These are phyloP conservation scores for Irpex rosettiformis DNA, from an alignment of 1,284 basidiomycete species.

Conservation along the genomic window DNA sequence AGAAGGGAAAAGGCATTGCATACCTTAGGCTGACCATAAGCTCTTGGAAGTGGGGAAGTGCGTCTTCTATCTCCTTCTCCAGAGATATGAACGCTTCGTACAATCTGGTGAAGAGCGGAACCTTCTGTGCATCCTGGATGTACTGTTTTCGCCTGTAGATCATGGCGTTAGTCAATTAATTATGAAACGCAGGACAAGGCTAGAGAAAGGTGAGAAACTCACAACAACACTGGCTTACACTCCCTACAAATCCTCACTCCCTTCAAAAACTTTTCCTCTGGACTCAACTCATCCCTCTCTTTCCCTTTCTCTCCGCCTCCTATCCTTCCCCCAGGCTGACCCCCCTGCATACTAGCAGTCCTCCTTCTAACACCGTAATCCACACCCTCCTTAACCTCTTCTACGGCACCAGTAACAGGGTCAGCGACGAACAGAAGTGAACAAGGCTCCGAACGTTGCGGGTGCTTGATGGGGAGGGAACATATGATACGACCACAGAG, in stretches of 20 bases:
- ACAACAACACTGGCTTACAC: slow-evolving; percentile 80
- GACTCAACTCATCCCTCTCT: slow-evolving; percentile 32
- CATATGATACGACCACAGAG: slow-evolving; percentile 93
- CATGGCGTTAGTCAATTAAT: not conserved
- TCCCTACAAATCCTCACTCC: slow-evolving; percentile 82
- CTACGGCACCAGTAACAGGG: slow-evolving; percentile 67
- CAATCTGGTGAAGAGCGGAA: slow-evolving; percentile 65
- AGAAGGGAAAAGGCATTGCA: slow-evolving; percentile 15
- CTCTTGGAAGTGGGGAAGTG: slow-evolving; percentile 72
- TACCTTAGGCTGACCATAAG: slow-evolving; percentile 54
- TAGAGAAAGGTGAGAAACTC: slow-evolving; percentile 29
- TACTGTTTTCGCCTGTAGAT: slow-evolving; percentile 72
- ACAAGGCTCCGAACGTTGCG: slow-evolving; percentile 67
- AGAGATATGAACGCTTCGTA: slow-evolving; percentile 74
- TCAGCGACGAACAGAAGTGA: slow-evolving; percentile 82
- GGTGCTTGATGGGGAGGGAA: slow-evolving; percentile 78
- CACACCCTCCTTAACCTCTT: slow-evolving; percentile 84
- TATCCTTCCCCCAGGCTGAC: not conserved
- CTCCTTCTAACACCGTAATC: slow-evolving; percentile 74
- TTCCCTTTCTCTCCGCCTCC: slow-evolving; percentile 31
- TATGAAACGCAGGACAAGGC: not conserved
- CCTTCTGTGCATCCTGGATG: slow-evolving; percentile 58
- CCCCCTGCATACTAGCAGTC: slow-evolving; percentile 20
- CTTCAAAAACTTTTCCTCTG: slow-evolving; percentile 77
- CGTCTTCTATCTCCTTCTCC: slow-evolving; percentile 74